Evolutionary conservation across 805 yeast genomes (phyloP).

Genomic region (Lipomyces mesembrius): DNA sequence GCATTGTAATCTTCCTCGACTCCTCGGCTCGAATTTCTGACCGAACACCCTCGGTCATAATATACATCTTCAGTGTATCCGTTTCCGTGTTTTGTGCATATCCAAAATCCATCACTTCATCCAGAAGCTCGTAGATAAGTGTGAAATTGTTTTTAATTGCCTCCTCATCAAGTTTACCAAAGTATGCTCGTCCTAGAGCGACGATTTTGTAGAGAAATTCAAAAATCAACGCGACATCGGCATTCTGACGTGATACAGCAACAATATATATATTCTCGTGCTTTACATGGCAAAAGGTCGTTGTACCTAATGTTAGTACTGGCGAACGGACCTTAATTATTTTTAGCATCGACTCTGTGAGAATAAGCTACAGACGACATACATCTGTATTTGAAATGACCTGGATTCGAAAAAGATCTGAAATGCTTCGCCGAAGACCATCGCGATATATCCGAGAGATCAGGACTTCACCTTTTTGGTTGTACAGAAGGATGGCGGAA

Average conservation of each 20-base stretch:
- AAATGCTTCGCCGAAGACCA: conserved; percentile 74
- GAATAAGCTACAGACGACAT: conserved; percentile 27
- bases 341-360: background rate
- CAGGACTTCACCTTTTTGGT: conserved; percentile 79
- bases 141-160: conserved; percentile 68
- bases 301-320: conserved; percentile 84
- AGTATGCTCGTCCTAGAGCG: conserved; percentile 54
- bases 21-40: conserved; percentile 34
- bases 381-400: conserved; percentile 71
- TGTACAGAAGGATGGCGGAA: conserved; percentile 78
- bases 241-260: conserved; percentile 87
- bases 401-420: conserved; percentile 91
- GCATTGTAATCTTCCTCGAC: conserved; percentile 43
- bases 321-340: conserved; percentile 60
- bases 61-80: conserved; percentile 48
- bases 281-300: conserved; percentile 81
- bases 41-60: conserved; percentile 45
- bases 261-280: conserved; percentile 72
- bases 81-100: conserved; percentile 71
- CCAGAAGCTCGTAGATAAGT: conserved; percentile 73
- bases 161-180: conserved; percentile 52
- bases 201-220: conserved; percentile 75
- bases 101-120: conserved; percentile 77
- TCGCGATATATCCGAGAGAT: conserved; percentile 74
- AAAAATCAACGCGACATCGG: conserved; percentile 77